phyloP scores from a whole-genome alignment of 1,284 basidiomycete genomes.

The Puccinia horiana region DNA sequence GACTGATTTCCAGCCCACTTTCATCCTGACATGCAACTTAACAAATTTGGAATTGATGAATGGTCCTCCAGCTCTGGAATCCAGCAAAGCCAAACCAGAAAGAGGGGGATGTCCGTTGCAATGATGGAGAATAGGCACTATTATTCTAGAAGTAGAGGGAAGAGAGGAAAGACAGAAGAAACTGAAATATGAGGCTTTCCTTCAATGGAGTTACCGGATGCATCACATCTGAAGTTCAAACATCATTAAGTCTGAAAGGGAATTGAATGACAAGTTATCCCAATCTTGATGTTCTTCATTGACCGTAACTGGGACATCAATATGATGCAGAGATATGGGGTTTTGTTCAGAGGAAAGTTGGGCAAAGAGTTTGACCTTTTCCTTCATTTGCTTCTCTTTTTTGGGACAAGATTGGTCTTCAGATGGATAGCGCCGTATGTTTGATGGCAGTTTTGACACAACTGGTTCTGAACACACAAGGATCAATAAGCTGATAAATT shows the following conservation, averaged over 20 bases:
- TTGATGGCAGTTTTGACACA: background rate
- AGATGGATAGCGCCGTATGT: background rate
- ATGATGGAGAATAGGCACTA: background rate
- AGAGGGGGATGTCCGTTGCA: background rate
- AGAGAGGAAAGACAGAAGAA: background rate
- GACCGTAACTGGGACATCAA: too few relatives aligned
- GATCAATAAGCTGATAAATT: background rate
- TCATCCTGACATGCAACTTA: too few relatives aligned
- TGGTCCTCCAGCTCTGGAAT: background rate
- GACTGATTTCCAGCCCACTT: too few relatives aligned
- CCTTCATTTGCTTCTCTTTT: background rate
- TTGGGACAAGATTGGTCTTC: background rate
- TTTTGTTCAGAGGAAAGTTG: background rate
- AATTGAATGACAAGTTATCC: background rate
- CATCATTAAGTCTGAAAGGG: background rate
- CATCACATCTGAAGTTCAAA: background rate
- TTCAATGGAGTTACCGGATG: background rate
- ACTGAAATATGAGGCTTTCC: background rate
- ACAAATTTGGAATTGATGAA: background rate
- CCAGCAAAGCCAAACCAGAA: background rate
- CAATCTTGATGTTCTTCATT: slow-evolving; percentile 19
- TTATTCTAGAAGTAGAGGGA: background rate
- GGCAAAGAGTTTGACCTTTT: background rate
- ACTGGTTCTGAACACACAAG: slow-evolving; percentile 5
- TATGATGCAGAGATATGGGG: background rate